phyloP scores from a whole-genome alignment of 441 rosid species.

The Metrosideros polymorpha region DNA sequence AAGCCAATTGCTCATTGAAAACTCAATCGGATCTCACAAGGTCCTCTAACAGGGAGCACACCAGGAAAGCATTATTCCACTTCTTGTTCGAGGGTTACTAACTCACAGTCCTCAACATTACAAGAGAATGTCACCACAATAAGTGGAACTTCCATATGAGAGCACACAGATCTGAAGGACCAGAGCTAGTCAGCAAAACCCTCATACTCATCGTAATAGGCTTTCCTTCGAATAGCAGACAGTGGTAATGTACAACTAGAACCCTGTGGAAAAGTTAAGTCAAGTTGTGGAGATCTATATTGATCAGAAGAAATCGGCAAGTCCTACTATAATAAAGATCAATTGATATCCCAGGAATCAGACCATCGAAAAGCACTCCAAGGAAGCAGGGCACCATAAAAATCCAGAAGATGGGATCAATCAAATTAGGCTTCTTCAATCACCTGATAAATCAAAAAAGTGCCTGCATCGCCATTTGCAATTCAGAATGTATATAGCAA shows the following conservation, averaged over 20 bases:
- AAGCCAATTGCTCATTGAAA: neutral
- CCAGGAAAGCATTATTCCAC: neutral
- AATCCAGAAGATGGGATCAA: slow-evolving; percentile 18
- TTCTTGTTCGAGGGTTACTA: neutral
- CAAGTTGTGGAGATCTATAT: neutral
- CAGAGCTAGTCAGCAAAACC: neutral
- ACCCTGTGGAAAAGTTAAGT: neutral
- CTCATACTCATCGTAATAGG: neutral
- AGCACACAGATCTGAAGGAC: neutral
- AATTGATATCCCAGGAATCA: slow-evolving; percentile 3
- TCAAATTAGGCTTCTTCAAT: slow-evolving; percentile 23
- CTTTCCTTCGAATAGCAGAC: neutral
- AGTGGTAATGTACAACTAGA: neutral
- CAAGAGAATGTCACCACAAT: neutral
- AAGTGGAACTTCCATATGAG: neutral
- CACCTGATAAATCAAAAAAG: slow-evolving; percentile 20
- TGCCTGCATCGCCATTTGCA: slow-evolving; percentile 44
- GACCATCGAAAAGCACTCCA: slow-evolving; percentile 14
- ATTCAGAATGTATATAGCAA: slow-evolving; percentile 22
- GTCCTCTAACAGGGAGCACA: neutral
- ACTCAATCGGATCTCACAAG: neutral
- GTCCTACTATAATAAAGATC: slow-evolving; percentile 15
- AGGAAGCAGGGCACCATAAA: slow-evolving; percentile 19
- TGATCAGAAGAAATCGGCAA: slow-evolving; percentile 1
- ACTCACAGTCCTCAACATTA: neutral